Percentiles rank a stretch among this genome's conserved stretches.
phyloP scores from a whole-genome alignment of 164 flowering plant genomes.

The Stephania cephalantha region DNA sequence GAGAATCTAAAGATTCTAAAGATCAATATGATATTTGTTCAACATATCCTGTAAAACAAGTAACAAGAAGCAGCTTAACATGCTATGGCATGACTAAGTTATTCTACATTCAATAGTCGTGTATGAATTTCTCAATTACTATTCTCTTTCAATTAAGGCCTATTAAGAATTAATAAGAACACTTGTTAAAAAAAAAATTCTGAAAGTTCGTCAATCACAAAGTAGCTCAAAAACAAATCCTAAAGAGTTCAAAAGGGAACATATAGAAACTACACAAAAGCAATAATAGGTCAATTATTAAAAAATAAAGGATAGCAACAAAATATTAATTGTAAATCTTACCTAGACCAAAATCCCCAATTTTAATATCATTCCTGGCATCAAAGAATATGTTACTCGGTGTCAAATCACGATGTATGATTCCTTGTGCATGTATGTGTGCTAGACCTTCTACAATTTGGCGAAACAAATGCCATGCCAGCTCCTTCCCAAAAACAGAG shows the following conservation, averaged over 20 bases:
- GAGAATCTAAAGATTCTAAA: no score
- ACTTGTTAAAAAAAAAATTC: no score
- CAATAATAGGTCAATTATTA: background rate
- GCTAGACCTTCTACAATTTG: slow-evolving; percentile 97
- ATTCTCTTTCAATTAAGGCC: no score
- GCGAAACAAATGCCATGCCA: slow-evolving; percentile 82
- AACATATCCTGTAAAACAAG: no score
- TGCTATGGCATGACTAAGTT: no score
- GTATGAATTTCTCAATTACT: no score
- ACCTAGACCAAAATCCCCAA: slow-evolving; percentile 99
- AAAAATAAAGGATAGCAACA: background rate
- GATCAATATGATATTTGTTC: no score
- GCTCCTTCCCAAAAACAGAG: slow-evolving; percentile 59
- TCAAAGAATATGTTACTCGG: slow-evolving; percentile 95
- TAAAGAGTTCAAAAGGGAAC: background rate
- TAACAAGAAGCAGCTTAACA: no score
- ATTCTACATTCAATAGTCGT: no score
- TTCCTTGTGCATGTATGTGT: slow-evolving; percentile 96
- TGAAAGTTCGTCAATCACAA: no score
- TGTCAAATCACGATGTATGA: slow-evolving; percentile 93
- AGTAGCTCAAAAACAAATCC: background rate
- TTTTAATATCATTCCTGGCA: slow-evolving; percentile 91
- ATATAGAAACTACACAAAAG: background rate
- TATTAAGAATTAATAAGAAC: no score
- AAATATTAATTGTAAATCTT: slow-evolving; percentile 20